Percentiles rank a stretch among this genome's conserved stretches.
Evolutionary conservation across 2,329 filamentous ascomycete genomes (phyloP).

Genomic region (Delphinella strobiligena): DNA sequence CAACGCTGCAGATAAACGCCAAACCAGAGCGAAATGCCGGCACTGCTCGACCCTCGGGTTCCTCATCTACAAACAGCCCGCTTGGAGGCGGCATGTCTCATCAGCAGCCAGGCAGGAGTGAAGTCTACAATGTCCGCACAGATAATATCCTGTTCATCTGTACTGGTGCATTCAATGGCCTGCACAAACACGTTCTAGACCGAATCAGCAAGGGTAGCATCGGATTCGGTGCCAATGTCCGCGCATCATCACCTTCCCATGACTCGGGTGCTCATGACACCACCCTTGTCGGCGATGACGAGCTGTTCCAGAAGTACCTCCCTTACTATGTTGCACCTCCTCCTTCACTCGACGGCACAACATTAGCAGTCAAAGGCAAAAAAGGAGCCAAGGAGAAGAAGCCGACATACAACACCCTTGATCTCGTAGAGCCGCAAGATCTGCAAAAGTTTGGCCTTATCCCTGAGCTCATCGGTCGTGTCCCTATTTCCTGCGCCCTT

Average conservation of each 20-base stretch:
- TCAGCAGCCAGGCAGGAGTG: conserved; percentile 35
- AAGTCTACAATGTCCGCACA: conserved; percentile 67
- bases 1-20: conserved; percentile 80
- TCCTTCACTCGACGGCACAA: conserved; percentile 25
- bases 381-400: conserved; percentile 58
- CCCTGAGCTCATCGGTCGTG: conserved; percentile 86
- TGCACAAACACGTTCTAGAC: conserved; percentile 77
- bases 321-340: conserved; percentile 37
- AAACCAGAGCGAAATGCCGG: conserved; percentile 54
- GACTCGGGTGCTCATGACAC: conserved; percentile 43
- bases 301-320: conserved; percentile 31
- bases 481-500: conserved; percentile 81
- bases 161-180: conserved; percentile 84
- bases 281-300: conserved; percentile 47
- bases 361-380: conserved; percentile 46
- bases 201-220: conserved; percentile 80
- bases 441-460: conserved; percentile 60
- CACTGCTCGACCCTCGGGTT: conserved; percentile 10
- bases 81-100: conserved; percentile 21
- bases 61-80: conserved; percentile 23
- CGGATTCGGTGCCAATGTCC: conserved; percentile 79
- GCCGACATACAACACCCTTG: conserved; percentile 58
- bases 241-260: conserved; percentile 36
- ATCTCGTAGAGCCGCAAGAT: conserved; percentile 64
- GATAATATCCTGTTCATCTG: conserved; percentile 97